These are phyloP conservation scores for Diphasiastrum complanatum DNA, from an alignment of 83 land plant genomes.

Conservation along the genomic window DNA sequence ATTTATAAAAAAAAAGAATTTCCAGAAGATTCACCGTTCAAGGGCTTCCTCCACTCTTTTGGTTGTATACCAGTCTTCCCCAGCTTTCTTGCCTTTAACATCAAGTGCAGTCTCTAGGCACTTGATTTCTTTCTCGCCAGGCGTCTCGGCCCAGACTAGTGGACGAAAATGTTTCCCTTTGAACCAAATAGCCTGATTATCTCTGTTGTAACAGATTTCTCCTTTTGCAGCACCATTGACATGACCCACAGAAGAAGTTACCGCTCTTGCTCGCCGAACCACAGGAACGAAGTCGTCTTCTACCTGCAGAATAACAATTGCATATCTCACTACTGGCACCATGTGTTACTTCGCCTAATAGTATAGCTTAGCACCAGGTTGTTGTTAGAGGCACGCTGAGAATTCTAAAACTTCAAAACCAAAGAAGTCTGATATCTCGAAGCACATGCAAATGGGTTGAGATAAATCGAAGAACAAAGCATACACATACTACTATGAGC, in stretches of 20 bases:
- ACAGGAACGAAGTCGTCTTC: slow-evolving; percentile 71
- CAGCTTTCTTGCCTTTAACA: slow-evolving; percentile 81
- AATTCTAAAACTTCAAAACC: too few species aligned
- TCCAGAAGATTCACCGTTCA: slow-evolving; percentile 28
- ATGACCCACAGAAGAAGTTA: slow-evolving; percentile 36
- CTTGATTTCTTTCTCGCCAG: slow-evolving; percentile 82
- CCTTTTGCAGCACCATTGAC: slow-evolving; percentile 50
- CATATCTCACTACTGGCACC: not conserved
- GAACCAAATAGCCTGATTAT: slow-evolving; percentile 85
- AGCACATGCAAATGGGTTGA: too few species aligned
- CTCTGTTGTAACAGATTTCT: slow-evolving; percentile 65
- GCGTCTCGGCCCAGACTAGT: slow-evolving; percentile 61
- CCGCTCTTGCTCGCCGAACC: slow-evolving; percentile 53
- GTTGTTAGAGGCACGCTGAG: too few species aligned
- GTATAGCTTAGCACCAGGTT: too few species aligned
- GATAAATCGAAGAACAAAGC: too few species aligned
- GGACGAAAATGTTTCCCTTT: slow-evolving; percentile 73
- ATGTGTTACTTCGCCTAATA: not conserved
- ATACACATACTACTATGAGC: too few species aligned
- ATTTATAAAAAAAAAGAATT: not conserved
- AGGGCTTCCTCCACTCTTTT: slow-evolving; percentile 61
- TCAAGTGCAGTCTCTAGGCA: slow-evolving; percentile 60
- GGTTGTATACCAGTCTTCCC: slow-evolving; percentile 88
- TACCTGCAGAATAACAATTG: slow-evolving; percentile 33
- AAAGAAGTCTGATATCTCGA: too few species aligned